Evolutionary conservation across 305 asterid species (phyloP), one percentile per base, ranked within the genome.

Genomic region (Vinca major): DNA sequence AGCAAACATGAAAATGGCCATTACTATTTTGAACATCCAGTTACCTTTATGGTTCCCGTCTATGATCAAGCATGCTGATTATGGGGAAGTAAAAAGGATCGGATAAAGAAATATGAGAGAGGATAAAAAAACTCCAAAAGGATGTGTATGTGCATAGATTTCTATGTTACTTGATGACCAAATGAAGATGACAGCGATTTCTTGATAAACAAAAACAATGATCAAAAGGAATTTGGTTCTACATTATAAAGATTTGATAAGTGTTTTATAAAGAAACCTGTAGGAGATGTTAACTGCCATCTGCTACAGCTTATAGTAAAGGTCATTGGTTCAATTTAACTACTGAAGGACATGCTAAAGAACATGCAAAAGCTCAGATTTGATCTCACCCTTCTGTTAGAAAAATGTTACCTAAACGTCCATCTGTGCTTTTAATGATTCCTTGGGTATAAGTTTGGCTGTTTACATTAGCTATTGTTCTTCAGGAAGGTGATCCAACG

Each of bases 401-500:
- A 52, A 33, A 62, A 16, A 5, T 0, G 47, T 58, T 33, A 9
- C 33, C 2, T 3, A 51, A 11, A 61, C 10, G 56, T 51, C n/a
- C 48, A 20, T 39, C 7, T 16, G 3, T n/a, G 17, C 11, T 20
- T 63, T 49, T 41, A 21, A 37, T 33, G 10, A 53, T 66, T 62
- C 19, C 45, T 57, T 19, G 37, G 41, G 8, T 45, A 45, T 5
- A 45, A 45, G 61, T 52, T 44, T 63, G 20, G 37, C 3, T 19
- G 33, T 51, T 81, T 70, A 80, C 64, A 16, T 61, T 74, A 63
- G 26, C 69, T 71, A 68, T 19, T 78, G 66, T 68, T 53, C 64
- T 67, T 75, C 81, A 88, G 98, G 97, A 87, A 76, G 91, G 86
- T 75, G 99, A 90, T 74, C 96, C 92, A 12, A 79, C 76, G 74